Base-by-base conservation (phyloP, 805 yeast species). In the Wickerhamiella domercqiae region DNA sequence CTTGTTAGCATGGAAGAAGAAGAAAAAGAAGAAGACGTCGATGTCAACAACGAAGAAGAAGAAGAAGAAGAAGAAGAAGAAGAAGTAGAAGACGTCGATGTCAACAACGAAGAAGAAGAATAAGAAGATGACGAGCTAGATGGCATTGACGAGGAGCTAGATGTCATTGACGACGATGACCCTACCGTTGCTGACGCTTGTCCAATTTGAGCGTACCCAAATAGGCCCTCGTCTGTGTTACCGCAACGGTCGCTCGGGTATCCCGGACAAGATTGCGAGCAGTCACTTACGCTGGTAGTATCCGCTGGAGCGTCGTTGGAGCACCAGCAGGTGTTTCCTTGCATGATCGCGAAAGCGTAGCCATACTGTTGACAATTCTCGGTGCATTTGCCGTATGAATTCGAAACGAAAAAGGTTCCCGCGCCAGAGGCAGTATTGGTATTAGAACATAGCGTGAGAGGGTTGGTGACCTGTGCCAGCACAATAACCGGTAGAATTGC, bases 311-410 rank as follows among this genome's bases (percentile, higher is more conserved):
- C 53, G 6, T 48, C 43, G 47, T 74, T 64, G 4, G 79, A 64
- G 50, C 83, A 75, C 76, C 78, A 76, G 52, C 83, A 75, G 33
- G 57, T 28, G 28, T 56, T 43, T n/a, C 60, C 63, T 45, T 61
- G 72, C 26, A 75, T 54, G 29, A 75, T 64, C 14, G 73, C 82
- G 40, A 63, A 71, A 7, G 70, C 62, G 43, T 59, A 66, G 5
- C 68, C 68, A n/a, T n/a, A n/a, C n/a, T n/a, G n/a, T 1, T 39
- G 14, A 49, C 82, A 75, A 16, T 58, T 52, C 32, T 56, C 61
- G 2, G 61, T 47, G 50, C 83, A 75, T 7, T 48, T 51, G 3
- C 83, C 83, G 45, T 64, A 68, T 17, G 67, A 57, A 48, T 63
- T 66, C 39, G 44, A 66, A 18, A 30, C 24, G 42, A 45, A 54